Percentiles rank a stretch among this genome's conserved stretches.
These are phyloP conservation scores for Rhodocollybia butyracea DNA, from an alignment of 768 basidiomycete species.

Conservation along the genomic window DNA sequence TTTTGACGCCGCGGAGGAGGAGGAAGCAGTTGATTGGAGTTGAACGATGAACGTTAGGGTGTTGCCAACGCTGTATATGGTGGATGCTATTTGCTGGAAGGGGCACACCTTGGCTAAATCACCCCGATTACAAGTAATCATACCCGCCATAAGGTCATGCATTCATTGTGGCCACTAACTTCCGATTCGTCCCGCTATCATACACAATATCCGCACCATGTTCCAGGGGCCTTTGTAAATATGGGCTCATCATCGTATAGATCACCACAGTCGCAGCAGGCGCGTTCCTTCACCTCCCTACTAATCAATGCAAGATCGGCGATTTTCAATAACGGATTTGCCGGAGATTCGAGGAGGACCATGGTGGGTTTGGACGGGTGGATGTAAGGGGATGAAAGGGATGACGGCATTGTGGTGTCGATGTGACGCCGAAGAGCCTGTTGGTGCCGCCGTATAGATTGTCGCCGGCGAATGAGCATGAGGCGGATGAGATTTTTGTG, in stretches of 20 bases:
- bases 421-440: conserved; percentile 88
- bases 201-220: conserved; percentile 97
- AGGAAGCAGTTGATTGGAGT: conserved; percentile 97
- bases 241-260: conserved; percentile 99
- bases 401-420: conserved; percentile 79
- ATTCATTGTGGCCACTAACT: conserved; percentile 92
- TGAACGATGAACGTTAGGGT: no score
- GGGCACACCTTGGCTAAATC: conserved; percentile 77
- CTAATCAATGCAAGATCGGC: conserved; percentile 85
- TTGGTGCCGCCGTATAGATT: conserved; percentile 98
- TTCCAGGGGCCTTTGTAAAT: conserved; percentile 91
- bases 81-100: conserved; percentile 77
- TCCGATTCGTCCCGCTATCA: conserved; percentile 98
- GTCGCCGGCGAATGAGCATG: conserved; percentile 92
- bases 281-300: conserved; percentile 77
- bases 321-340: conserved; percentile 95
- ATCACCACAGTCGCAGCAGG: conserved; percentile 85
- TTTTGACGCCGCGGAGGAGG: conserved; percentile 92
- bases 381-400: conserved; percentile 62
- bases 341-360: conserved; percentile 96
- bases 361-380: conserved; percentile 78
- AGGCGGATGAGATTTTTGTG: no score
- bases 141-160: conserved; percentile 99
- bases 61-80: conserved; percentile 92
- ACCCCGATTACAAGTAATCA: conserved; percentile 88